phyloP scores from a whole-genome alignment of 2,329 filamentous ascomycete genomes.

The Penicillium sp. region DNA sequence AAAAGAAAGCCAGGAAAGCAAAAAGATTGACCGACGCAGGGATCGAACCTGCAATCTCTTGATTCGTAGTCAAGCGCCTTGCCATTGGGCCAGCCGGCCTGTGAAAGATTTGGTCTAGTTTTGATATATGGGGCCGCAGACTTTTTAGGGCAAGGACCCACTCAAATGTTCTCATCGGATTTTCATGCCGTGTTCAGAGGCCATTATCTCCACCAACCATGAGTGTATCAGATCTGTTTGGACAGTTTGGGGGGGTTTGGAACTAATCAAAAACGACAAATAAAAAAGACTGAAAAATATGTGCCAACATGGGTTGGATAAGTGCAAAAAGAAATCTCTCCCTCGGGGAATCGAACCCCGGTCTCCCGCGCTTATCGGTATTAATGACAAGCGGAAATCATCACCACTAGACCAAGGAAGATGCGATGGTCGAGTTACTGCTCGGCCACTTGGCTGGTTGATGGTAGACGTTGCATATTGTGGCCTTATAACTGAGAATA shows the following conservation, averaged over 20 bases:
- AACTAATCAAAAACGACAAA: fast-evolving
- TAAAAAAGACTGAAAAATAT: neutral
- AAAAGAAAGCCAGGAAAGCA: neutral
- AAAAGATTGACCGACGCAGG: conserved; percentile 40
- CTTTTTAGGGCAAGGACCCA: conserved; percentile 1
- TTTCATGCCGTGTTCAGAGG: neutral
- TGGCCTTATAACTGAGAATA: neutral
- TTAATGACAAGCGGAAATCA: conserved; percentile 34
- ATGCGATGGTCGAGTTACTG: conserved; percentile 22
- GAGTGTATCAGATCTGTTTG: neutral
- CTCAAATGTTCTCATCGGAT: neutral
- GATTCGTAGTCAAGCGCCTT: conserved; percentile 55
- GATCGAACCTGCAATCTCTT: conserved; percentile 53
- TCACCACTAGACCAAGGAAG: conserved; percentile 34
- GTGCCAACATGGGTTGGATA: neutral
- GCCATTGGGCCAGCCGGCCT: conserved; percentile 48
- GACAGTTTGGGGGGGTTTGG: fast-evolving
- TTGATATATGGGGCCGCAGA: neutral
- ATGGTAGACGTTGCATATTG: neutral
- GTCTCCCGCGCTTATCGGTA: conserved; percentile 34
- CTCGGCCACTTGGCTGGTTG: conserved; percentile 28
- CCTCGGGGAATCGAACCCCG: conserved; percentile 39
- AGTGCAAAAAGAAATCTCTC: conserved; percentile 24
- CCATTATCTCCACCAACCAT: neutral
- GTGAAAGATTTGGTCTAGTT: neutral